Percentiles rank a stretch among this genome's conserved stretches.
Conservation (phyloP, 1,284 basidiomycete species). For the Pterula multifida region DNA sequence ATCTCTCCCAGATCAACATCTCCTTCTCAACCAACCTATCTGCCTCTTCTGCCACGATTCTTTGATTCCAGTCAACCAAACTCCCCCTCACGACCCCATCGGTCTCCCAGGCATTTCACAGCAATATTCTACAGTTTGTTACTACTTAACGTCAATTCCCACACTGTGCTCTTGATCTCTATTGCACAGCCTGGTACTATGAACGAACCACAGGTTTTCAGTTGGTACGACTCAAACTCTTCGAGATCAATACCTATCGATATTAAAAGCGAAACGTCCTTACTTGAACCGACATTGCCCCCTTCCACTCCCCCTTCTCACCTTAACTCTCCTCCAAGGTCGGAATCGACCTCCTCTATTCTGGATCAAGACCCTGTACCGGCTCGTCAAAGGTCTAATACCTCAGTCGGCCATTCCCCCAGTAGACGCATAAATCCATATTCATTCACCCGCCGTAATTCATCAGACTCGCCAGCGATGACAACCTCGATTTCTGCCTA, state of each 20-base stretch:
- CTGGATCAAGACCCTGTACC: conserved; percentile 1
- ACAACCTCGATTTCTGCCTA: not conserved
- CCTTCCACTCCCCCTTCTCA: conserved; percentile 20
- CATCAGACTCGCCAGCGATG: not conserved
- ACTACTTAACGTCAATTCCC: conserved; percentile 13
- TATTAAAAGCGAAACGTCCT: conserved; percentile 35
- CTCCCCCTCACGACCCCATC: conserved; percentile 11
- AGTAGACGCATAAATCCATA: not conserved
- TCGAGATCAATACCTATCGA: conserved; percentile 15
- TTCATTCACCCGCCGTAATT: not conserved
- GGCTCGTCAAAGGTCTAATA: conserved; percentile 1
- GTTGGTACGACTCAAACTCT: conserved; percentile 19
- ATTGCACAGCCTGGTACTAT: conserved; percentile 26
- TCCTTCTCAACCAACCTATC: conserved; percentile 19
- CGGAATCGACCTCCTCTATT: conserved; percentile 14
- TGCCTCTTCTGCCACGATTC: conserved; percentile 4
- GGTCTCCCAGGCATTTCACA: conserved; percentile 21
- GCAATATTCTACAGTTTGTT: conserved; percentile 9
- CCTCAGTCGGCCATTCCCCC: not conserved
- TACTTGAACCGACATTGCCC: conserved; percentile 26
- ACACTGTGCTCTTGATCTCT: conserved; percentile 8
- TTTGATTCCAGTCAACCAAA: conserved; percentile 13
- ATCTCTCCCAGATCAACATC: conserved; percentile 15
- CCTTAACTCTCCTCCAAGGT: conserved; percentile 10
- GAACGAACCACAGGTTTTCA: conserved; percentile 21